Evolutionary conservation across 2,329 filamentous ascomycete species (phyloP).

Genomic region (Mycosphaerella sp.): DNA sequence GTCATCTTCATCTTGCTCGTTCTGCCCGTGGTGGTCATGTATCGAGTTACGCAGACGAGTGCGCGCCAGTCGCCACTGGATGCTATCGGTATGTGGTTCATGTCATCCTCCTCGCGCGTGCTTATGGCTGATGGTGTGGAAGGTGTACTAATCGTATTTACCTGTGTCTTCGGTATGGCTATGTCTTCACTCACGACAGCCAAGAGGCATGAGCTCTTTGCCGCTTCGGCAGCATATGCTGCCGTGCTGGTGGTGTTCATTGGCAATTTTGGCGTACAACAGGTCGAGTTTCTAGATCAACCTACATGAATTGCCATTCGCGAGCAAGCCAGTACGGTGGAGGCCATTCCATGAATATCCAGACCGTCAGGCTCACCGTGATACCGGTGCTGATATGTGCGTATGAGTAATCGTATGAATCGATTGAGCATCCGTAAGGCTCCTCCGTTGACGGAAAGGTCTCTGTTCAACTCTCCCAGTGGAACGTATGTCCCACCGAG

Average conservation of each 20-base stretch:
- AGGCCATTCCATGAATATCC: too few relatives aligned
- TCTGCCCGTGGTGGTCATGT: slow-evolving; percentile 26
- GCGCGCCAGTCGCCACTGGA: not conserved
- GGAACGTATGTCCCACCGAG: too few relatives aligned
- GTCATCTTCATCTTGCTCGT: slow-evolving; percentile 41
- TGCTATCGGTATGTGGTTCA: not conserved
- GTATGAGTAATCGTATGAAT: too few relatives aligned
- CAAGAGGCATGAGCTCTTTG: slow-evolving; percentile 25
- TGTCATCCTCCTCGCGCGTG: too few relatives aligned
- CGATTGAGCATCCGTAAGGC: too few relatives aligned
- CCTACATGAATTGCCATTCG: too few relatives aligned
- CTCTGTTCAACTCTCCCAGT: too few relatives aligned
- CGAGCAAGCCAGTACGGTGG: too few relatives aligned
- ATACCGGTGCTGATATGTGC: too few relatives aligned
- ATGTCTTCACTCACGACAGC: slow-evolving; percentile 25
- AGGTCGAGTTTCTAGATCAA: not conserved
- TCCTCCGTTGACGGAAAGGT: too few relatives aligned
- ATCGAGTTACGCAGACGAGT: not conserved
- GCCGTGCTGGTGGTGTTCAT: slow-evolving; percentile 28
- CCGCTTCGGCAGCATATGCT: slow-evolving; percentile 25
- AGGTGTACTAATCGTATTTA: slow-evolving; percentile 38
- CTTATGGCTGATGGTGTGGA: too few relatives aligned
- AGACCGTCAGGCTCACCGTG: too few relatives aligned
- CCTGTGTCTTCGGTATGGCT: slow-evolving; percentile 28
- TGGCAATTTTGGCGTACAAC: slow-evolving; percentile 20